A percentile compares a stretch with the other conserved stretches of the same genome.
Conservation (phyloP, 768 basidiomycete species). For the Termitomyces sp. region DNA sequence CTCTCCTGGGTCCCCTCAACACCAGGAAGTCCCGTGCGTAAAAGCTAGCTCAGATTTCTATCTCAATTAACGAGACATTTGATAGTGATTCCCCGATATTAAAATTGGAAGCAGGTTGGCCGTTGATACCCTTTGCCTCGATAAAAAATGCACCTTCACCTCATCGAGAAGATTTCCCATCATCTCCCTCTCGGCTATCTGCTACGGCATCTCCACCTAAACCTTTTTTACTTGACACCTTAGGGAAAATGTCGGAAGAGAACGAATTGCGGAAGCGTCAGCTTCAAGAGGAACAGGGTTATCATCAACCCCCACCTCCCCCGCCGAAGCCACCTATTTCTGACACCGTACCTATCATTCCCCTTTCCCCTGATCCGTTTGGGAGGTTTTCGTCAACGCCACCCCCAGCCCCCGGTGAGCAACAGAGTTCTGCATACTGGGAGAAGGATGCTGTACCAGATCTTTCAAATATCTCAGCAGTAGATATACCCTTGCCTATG, state of each 20-base stretch:
- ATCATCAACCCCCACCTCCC: constrained; percentile 37
- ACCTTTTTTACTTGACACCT: constrained; percentile 29
- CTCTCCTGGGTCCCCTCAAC: constrained; percentile 33
- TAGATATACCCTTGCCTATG: constrained; percentile 5
- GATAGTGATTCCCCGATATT: constrained; percentile 13
- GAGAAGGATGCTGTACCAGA: constrained; percentile 24
- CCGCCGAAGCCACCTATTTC: constrained; percentile 12
- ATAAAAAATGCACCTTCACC: constrained; percentile 24
- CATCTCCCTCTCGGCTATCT: constrained; percentile 59
- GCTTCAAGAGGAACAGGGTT: constrained; percentile 49
- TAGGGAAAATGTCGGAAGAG: constrained; percentile 36
- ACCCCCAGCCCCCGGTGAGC: constrained; percentile 16
- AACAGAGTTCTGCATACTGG: constrained; percentile 40
- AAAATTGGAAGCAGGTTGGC: constrained; percentile 29
- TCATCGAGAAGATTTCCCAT: constrained; percentile 27
- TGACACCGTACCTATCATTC: constrained; percentile 55
- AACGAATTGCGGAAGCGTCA: constrained; percentile 45
- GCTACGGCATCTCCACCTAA: constrained; percentile 59
- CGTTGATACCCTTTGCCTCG: constrained; percentile 36
- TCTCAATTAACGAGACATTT: neutral
- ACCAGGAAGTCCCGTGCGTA: constrained; percentile 23
- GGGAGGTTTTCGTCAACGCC: constrained; percentile 61
- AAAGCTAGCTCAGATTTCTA: constrained; percentile 9
- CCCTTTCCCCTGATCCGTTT: constrained; percentile 83
- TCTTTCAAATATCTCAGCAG: constrained; percentile 10